Evolutionary conservation across 805 yeast species (phyloP).

Genomic region (Candida arabinofermentans): DNA sequence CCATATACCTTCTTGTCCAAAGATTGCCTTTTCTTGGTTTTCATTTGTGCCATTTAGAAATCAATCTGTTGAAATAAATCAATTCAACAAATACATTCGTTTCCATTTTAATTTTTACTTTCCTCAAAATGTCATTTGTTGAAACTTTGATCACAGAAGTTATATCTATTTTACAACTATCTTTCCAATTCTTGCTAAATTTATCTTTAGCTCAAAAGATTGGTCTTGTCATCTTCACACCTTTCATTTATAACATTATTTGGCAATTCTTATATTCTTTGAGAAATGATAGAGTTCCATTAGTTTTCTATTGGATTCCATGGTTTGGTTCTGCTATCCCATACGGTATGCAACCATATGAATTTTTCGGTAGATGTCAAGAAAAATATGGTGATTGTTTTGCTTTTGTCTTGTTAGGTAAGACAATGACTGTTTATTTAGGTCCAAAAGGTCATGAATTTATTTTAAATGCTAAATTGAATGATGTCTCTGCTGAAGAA

Average conservation of each 20-base stretch:
- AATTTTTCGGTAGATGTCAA: slow-evolving; percentile 76
- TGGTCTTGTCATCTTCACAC: slow-evolving; percentile 38
- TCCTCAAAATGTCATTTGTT: slow-evolving; percentile 23
- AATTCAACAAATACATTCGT: too few species aligned
- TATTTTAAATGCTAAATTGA: slow-evolving; percentile 82
- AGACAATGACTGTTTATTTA: slow-evolving; percentile 88
- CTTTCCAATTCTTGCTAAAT: slow-evolving; percentile 10
- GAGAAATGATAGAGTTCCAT: slow-evolving; percentile 79
- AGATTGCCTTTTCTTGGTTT: too few species aligned
- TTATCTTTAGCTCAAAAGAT: slow-evolving; percentile 27
- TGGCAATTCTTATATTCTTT: slow-evolving; percentile 71
- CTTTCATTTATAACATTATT: slow-evolving; percentile 58
- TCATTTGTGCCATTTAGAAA: too few species aligned
- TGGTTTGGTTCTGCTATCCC: slow-evolving; percentile 90
- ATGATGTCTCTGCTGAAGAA: slow-evolving; percentile 92
- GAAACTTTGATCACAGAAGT: slow-evolving; percentile 21
- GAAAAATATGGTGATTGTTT: slow-evolving; percentile 88
- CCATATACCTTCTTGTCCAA: too few species aligned
- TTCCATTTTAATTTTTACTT: too few species aligned
- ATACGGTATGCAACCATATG: slow-evolving; percentile 93
- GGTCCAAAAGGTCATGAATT: slow-evolving; percentile 99
- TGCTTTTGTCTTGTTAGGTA: slow-evolving; percentile 85
- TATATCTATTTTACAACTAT: slow-evolving; percentile 3
- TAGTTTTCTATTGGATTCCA: slow-evolving; percentile 90
- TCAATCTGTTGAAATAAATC: too few species aligned